These are phyloP conservation scores for Triticum dicoccoides DNA, from an alignment of 176 grass and related monocot genomes.

Conservation along the genomic window DNA sequence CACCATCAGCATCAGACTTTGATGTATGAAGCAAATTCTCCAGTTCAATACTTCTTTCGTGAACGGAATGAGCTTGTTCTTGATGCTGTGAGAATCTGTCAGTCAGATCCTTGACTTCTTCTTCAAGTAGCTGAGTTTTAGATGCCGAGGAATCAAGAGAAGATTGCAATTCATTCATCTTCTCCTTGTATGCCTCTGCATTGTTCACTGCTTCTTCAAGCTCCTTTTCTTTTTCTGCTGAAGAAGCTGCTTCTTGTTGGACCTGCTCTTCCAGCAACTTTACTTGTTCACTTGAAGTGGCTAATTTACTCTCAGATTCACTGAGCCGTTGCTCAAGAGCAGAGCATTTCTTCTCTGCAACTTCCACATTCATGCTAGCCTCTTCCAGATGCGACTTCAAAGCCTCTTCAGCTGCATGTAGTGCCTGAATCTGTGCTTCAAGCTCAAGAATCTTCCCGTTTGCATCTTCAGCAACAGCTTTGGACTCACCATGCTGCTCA, in stretches of 20 bases:
- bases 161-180: conserved; percentile 58
- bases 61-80: conserved; percentile 57
- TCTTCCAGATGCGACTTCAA: conserved; percentile 57
- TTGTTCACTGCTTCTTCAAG: conserved; percentile 36
- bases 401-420: conserved; percentile 45
- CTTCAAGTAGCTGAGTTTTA: conserved; percentile 62
- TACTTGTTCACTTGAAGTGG: conserved; percentile 43
- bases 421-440: conserved; percentile 48
- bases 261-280: conserved; percentile 44
- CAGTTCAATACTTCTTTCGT: conserved; percentile 57
- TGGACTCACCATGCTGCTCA: conserved; percentile 57
- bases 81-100: conserved; percentile 65
- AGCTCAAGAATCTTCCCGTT: conserved; percentile 62
- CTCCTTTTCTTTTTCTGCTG: conserved; percentile 47
- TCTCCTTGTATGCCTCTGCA: conserved; percentile 59
- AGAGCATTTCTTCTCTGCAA: conserved; percentile 44
- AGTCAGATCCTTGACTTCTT: conserved; percentile 67
- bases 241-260: conserved; percentile 30
- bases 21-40: conserved; percentile 70
- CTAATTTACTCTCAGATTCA: conserved; percentile 37
- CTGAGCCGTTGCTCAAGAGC: conserved; percentile 55
- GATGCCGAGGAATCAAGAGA: conserved; percentile 44
- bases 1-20: conserved; percentile 48
- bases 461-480: conserved; percentile 47
- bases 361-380: conserved; percentile 37